A percentile compares a stretch with the other conserved stretches of the same genome.
Conservation (phyloP, 805 yeast species). For the Metschnikowia similis region DNA sequence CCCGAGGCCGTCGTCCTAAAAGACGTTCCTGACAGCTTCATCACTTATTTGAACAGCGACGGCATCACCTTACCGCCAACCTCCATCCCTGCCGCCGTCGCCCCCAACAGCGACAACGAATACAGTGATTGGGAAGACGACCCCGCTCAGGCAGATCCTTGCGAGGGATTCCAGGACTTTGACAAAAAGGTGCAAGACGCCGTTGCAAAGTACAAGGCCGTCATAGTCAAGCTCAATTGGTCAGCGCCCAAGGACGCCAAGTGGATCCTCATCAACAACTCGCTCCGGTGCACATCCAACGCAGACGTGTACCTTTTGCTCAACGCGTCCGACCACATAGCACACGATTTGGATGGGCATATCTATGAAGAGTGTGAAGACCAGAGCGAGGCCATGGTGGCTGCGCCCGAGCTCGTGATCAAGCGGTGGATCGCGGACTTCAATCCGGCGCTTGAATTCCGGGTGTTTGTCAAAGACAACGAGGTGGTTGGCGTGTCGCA, state of each 20-base stretch:
- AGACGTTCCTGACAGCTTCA: constrained; percentile 32
- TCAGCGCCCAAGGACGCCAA: constrained; percentile 93
- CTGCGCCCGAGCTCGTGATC: constrained; percentile 62
- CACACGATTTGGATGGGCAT: constrained; percentile 68
- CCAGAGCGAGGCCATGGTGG: constrained; percentile 14
- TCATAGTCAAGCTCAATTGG: constrained; percentile 93
- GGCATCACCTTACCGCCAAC: constrained; percentile 16
- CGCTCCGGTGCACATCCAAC: constrained; percentile 64
- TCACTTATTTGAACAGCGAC: constrained; percentile 29
- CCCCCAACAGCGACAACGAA: constrained; percentile 51
- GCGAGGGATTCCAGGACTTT: constrained; percentile 47
- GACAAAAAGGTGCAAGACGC: constrained; percentile 48
- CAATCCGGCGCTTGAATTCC: constrained; percentile 88
- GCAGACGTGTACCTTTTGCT: constrained; percentile 76
- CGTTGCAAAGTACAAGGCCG: constrained; percentile 52
- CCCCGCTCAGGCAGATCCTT: constrained; percentile 18
- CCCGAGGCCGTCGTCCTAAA: constrained; percentile 23
- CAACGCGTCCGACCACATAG: constrained; percentile 83
- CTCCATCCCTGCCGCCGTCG: constrained; percentile 8
- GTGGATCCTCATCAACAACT: constrained; percentile 82
- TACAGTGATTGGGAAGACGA: constrained; percentile 73
- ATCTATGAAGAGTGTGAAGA: constrained; percentile 53
- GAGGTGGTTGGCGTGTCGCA: constrained; percentile 73
- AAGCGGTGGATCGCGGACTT: constrained; percentile 72
- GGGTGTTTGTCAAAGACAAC: constrained; percentile 71